Evolutionary conservation across 2,329 filamentous ascomycete genomes (phyloP).

Genomic region (Boeremia lycopersici): DNA sequence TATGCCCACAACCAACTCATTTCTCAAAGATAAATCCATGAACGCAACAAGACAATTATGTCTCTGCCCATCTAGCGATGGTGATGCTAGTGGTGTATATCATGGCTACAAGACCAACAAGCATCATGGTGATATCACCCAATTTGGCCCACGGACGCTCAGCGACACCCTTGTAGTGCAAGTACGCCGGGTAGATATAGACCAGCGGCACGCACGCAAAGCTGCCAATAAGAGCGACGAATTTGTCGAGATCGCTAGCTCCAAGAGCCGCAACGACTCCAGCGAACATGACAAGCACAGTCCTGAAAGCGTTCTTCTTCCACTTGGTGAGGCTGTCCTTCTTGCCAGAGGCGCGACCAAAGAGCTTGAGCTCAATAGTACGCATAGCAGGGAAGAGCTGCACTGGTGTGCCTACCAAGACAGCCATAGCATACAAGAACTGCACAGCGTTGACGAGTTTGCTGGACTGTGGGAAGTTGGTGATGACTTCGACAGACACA

Average conservation of each 20-base stretch:
- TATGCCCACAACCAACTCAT: neutral
- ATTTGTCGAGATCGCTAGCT: constrained; percentile 73
- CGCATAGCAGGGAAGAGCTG: constrained; percentile 76
- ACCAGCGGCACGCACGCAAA: constrained; percentile 77
- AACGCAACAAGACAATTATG: neutral
- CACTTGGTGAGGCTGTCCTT: constrained; percentile 70
- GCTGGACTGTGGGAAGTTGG: constrained; percentile 74
- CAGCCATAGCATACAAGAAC: constrained; percentile 74
- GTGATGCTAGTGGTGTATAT: constrained; percentile 73
- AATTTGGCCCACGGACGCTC: constrained; percentile 60
- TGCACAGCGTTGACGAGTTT: constrained; percentile 77
- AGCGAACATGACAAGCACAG: constrained; percentile 62
- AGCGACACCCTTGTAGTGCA: constrained; percentile 73
- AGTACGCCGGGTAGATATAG: constrained; percentile 75
- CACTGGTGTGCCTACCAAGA: constrained; percentile 75
- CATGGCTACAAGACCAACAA: constrained; percentile 72
- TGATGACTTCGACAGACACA: constrained; percentile 76
- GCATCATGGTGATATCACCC: constrained; percentile 67
- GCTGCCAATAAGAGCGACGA: constrained; percentile 74
- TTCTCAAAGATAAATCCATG: neutral
- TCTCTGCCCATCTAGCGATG: constrained; percentile 48
- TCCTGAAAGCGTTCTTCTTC: constrained; percentile 74
- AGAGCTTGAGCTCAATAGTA: constrained; percentile 71
- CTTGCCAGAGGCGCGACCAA: constrained; percentile 71
- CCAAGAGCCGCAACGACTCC: constrained; percentile 67